A percentile compares a stretch with the other conserved stretches of the same genome.
These are phyloP conservation scores for Candida sp. DNA, from an alignment of 1,139 yeast genomes.

Conservation along the genomic window DNA sequence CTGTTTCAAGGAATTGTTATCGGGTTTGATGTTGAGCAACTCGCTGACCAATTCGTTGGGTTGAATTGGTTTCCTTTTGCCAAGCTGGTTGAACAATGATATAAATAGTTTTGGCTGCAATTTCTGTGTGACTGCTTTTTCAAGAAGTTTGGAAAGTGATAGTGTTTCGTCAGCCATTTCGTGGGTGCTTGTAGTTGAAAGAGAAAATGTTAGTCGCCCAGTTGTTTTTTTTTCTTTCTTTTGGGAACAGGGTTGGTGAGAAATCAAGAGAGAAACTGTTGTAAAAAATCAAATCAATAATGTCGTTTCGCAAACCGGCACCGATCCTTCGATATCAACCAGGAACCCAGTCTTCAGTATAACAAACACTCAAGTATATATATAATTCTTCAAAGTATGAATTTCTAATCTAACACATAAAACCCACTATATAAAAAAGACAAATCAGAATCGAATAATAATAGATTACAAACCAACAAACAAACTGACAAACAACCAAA, in stretches of 20 bases:
- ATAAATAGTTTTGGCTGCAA: constrained; percentile 10
- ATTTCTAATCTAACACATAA: constrained; percentile 3
- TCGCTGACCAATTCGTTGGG: constrained; percentile 10
- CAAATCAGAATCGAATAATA: constrained; percentile 1
- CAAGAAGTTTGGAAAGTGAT: constrained; percentile 9
- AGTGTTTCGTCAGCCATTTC: neutral
- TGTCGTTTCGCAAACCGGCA: neutral
- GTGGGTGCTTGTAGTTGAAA: neutral
- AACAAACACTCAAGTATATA: neutral
- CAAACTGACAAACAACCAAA: neutral
- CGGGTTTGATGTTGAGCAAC: constrained; percentile 4
- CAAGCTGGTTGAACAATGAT: constrained; percentile 11
- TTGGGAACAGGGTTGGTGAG: neutral
- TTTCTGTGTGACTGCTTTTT: constrained; percentile 11
- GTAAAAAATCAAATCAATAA: neutral
- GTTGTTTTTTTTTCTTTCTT: neutral
- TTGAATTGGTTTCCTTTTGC: constrained; percentile 2
- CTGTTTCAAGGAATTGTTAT: neutral
- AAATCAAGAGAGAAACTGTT: neutral
- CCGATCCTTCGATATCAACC: neutral
- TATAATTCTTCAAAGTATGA: neutral
- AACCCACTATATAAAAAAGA: constrained; percentile 3
- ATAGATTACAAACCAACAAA: constrained; percentile 2
- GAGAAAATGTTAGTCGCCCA: neutral
- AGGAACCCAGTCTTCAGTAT: neutral